A percentile compares a stretch with the other conserved stretches of the same genome.
These are phyloP conservation scores for Penicillium coffeae DNA, from an alignment of 495 filamentous ascomycete genomes.

Conservation along the genomic window DNA sequence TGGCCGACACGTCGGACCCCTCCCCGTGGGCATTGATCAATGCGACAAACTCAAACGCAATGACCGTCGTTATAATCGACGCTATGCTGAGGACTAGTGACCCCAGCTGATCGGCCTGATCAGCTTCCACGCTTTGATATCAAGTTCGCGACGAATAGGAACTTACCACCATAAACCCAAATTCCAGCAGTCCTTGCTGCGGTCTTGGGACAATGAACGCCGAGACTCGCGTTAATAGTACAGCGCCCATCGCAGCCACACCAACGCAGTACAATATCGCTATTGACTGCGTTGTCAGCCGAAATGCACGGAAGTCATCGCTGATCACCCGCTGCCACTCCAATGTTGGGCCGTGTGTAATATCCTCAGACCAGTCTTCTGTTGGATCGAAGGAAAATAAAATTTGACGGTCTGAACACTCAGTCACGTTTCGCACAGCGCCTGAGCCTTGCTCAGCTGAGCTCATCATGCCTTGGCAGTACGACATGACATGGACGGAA, in stretches of 20 bases:
- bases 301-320: conserved; percentile 51
- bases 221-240: conserved; percentile 41
- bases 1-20: conserved; percentile 49
- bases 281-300: conserved; percentile 46
- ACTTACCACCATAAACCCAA: conserved; percentile 31
- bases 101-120: conserved; percentile 30
- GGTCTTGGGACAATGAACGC: conserved; percentile 6
- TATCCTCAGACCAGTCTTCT: conserved; percentile 48
- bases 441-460: conserved; percentile 26
- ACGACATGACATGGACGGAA: conserved; percentile 63
- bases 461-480: conserved; percentile 61
- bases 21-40: conserved; percentile 57
- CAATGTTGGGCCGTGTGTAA: conserved; percentile 53
- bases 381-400: conserved; percentile 58
- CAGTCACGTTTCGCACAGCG: conserved; percentile 50
- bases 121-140: background rate
- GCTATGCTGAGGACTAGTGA: conserved; percentile 52
- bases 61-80: conserved; percentile 59
- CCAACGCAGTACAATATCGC: conserved; percentile 65
- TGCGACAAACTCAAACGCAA: conserved; percentile 53
- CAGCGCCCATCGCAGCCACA: conserved; percentile 52
- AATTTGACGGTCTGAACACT: conserved; percentile 58
- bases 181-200: conserved; percentile 24
- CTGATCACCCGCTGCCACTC: conserved; percentile 61
- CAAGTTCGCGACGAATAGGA: background rate